phyloP scores from a whole-genome alignment of 2,329 filamentous ascomycete genomes.

The Gaeumannomyces tritici region DNA sequence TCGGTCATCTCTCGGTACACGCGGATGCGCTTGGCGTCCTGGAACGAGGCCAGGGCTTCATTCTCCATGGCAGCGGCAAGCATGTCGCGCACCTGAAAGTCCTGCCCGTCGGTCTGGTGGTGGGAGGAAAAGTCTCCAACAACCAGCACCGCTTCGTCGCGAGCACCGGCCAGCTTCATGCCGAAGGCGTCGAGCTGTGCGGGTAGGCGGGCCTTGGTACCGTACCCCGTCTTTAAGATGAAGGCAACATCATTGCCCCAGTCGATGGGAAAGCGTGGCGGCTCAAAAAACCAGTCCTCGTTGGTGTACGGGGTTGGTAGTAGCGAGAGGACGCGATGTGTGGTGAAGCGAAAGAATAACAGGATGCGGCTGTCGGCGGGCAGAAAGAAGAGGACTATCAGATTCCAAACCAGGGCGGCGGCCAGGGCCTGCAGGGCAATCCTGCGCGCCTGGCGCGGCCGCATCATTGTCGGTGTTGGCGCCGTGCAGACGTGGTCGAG shows the following conservation, averaged over 20 bases:
- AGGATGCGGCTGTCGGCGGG: slow-evolving; percentile 19
- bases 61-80: slow-evolving; percentile 20
- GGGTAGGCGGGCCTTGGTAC: slow-evolving; percentile 37
- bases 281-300: slow-evolving; percentile 30
- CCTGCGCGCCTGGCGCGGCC: slow-evolving; percentile 6
- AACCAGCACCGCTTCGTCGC: slow-evolving; percentile 31
- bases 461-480: not conserved
- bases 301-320: slow-evolving; percentile 17
- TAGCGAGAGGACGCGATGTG: slow-evolving; percentile 14
- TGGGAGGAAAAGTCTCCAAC: slow-evolving; percentile 36
- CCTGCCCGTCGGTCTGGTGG: slow-evolving; percentile 12
- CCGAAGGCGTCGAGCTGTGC: slow-evolving; percentile 36
- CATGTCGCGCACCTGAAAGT: slow-evolving; percentile 28
- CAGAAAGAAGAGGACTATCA: slow-evolving; percentile 13
- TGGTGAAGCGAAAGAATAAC: slow-evolving; percentile 16
- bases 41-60: slow-evolving; percentile 21
- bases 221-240: slow-evolving; percentile 47
- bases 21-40: slow-evolving; percentile 21
- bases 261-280: slow-evolving; percentile 29
- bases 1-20: slow-evolving; percentile 30
- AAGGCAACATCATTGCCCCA: slow-evolving; percentile 36
- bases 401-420: slow-evolving; percentile 8
- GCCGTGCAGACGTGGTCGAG: not conserved
- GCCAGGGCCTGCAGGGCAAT: slow-evolving; percentile 4
- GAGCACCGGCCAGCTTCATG: slow-evolving; percentile 20